Evolutionary conservation across 139 green algal species (phyloP), one percentile per base, ranked within the genome.

Genomic region (Trebouxia sp.): DNA sequence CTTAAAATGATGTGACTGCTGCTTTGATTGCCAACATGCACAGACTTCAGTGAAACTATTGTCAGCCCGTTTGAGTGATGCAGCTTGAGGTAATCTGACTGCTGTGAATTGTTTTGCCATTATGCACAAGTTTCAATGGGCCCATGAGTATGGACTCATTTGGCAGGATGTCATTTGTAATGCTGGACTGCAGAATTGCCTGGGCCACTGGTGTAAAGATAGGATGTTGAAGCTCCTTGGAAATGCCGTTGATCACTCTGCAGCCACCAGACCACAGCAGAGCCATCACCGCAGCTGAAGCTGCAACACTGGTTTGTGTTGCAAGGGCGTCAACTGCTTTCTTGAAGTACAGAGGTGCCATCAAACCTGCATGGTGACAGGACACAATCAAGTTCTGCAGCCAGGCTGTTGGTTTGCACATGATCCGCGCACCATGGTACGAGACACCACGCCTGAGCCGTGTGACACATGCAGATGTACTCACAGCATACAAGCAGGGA

Each of bases 171-270:
- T n/a, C n/a, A n/a, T n/a, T n/a, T n/a, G n/a, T n/a, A n/a, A n/a
- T n/a, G n/a, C n/a, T n/a, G n/a, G n/a, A n/a, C n/a, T n/a, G n/a
- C n/a, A n/a, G n/a, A n/a, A 65, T 28, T 37, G 89, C 94, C 88
- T 97, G 94, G 20, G 86, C 84, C 5, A 98, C 88, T 5, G 94
- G 94, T 14, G 90, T 93, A 83, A 98, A 98, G 0, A 91, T 72
- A 0, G 94, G 89, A 26, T 89, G 82, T 78, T 96, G 92, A 37
- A 93, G 24, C 85, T 98, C 95, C 80, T 95, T 97, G 15, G 87
- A 82, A 38, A 98, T 38, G 26, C 90, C 86, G 76, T 92, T 91
- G 0, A 93, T 48, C 11, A 90, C 86, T 28, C 92, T 88, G 80
- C 89, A 92, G 20, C 87, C 42, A 3, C 90, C 90, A 30, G 78